A percentile compares a stretch with the other conserved stretches of the same genome.
phyloP scores from a whole-genome alignment of 108 stramenopile species.

The Cyclotella sp. region DNA sequence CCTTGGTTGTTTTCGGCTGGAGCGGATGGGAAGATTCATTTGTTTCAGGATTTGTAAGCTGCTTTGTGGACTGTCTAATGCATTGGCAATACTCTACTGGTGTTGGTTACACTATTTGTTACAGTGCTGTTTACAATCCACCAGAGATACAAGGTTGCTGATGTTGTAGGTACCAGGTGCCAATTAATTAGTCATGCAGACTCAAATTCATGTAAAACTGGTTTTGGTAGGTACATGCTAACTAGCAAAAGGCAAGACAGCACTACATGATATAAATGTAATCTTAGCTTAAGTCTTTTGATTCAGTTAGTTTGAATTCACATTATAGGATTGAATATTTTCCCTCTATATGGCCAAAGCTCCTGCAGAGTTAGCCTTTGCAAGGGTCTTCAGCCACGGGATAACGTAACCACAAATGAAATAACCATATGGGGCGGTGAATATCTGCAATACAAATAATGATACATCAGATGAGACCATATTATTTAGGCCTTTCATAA shows the following conservation, averaged over 20 bases:
- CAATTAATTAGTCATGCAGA: too few relatives aligned
- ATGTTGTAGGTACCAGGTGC: too few relatives aligned
- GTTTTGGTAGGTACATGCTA: too few relatives aligned
- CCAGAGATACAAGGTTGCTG: too few relatives aligned
- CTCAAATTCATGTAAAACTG: too few relatives aligned
- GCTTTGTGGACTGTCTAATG: background rate
- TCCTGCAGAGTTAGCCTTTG: conserved; percentile 26
- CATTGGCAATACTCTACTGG: too few relatives aligned
- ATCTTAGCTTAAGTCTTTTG: too few relatives aligned
- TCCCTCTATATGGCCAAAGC: conserved; percentile 18
- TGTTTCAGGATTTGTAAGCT: conserved; percentile 93
- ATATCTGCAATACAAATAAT: conserved; percentile 55
- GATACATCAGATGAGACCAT: background rate
- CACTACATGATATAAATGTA: too few relatives aligned
- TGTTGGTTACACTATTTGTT: too few relatives aligned
- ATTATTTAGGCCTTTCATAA: background rate
- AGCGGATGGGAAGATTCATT: conserved; percentile 92
- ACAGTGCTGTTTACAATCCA: too few relatives aligned
- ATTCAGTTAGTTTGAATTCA: too few relatives aligned
- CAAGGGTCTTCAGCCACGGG: conserved; percentile 61
- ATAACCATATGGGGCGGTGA: conserved; percentile 92
- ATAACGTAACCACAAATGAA: conserved; percentile 76
- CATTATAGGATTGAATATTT: background rate
- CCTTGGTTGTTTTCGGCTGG: conserved; percentile 99
- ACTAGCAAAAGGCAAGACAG: too few relatives aligned